Base-by-base conservation (phyloP, 2,329 filamentous ascomycete species). In the Bisporella sp. region DNA sequence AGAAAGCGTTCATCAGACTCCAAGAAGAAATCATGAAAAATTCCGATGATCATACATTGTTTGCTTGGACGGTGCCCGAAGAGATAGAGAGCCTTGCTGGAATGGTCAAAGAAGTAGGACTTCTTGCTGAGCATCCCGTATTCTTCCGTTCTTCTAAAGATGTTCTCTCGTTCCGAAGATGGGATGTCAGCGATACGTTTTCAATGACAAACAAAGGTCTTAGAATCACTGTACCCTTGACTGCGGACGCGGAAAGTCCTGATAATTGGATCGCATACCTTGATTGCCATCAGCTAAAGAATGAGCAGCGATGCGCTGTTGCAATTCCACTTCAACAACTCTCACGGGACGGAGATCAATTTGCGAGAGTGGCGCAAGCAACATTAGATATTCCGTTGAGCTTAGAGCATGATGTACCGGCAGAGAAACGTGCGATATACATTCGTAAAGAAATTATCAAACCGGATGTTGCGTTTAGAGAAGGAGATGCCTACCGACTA, bases 31-130 rank as follows among this genome's bases (percentile, higher is more conserved):
- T 64, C 7, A 55, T 63, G 46, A 57, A 54, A 33, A 45, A 51
- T 28, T 62, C 57, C 2, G 47, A 63, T 7, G 68, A 70, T 49
- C 64, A 70, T 35, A 66, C 61, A 4, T 56, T 70, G 2, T 65
- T 70, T 4, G 61, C 58, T 21, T 64, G 62, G 62, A 57, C 31
- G 35, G 31, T 35, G 3, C 31, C 32, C 11, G 28, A 47, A 56
- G 21, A 37, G 7, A 5, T 45, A 31, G 43, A 32, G 29, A 9
- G 6, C 31, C 30, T 31, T 13, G 11, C 28, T 7, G 12, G 30
- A 31, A 31, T n/a, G 31, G 5, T 45, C 8, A n/a, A 32, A 31
- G 30, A 45, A 45, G 30, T 32, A 12, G 43, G 21, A 21, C 43
- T 31, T 31, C 28, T 45, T 45, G 43, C 43, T 21, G 43, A 45